Evolutionary conservation across 768 basidiomycete species (phyloP), one percentile per base, ranked within the genome.

Genomic region (Boletus subcaerulescens): DNA sequence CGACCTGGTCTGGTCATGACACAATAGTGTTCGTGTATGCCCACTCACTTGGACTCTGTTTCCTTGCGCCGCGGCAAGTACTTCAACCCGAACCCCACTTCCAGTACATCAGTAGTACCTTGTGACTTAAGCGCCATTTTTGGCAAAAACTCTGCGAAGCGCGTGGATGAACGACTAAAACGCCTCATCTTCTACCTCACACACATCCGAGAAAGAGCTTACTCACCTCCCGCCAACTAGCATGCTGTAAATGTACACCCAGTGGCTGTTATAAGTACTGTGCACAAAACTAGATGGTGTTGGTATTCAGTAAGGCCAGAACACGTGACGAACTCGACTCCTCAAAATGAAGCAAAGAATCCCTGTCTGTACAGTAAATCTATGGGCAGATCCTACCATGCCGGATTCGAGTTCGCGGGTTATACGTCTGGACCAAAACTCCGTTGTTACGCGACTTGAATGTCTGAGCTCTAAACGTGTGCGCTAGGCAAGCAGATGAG

Each of bases 191-290:
- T 20, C n/a, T 1, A 18, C 22, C 18, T 2, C n/a, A 13, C 33
- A 43, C 20, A 38, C 17, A 38, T 35, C 3, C 2, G 9, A 26
- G 14, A 3, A 14, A 15, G 13, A 54, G 3, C 29, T 29, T 5
- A 61, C 79, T 52, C 49, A 85, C 86, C 87, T 75, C 91, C 73
- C 0, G 86, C 90, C 24, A 94, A 65, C 68, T 96, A 93, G 64
- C 88, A 97, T 0, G 89, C 89, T 12, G 90, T 86, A 60, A 96
- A 96, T 3, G 94, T 97, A 60, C 87, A 85, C 40, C 84, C 94
- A 14, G 92, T 93, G 4, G 94, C 91, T 14, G 94, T 94, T 63
- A 95, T 91, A 71, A 26, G 26, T n/a, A n/a, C n/a, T n/a, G n/a
- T n/a, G n/a, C n/a, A n/a, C n/a, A n/a, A n/a, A n/a, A n/a, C 22